Evolutionary conservation across 176 grass and related monocot species (phyloP).

Genomic region (Hordeum marinum): DNA sequence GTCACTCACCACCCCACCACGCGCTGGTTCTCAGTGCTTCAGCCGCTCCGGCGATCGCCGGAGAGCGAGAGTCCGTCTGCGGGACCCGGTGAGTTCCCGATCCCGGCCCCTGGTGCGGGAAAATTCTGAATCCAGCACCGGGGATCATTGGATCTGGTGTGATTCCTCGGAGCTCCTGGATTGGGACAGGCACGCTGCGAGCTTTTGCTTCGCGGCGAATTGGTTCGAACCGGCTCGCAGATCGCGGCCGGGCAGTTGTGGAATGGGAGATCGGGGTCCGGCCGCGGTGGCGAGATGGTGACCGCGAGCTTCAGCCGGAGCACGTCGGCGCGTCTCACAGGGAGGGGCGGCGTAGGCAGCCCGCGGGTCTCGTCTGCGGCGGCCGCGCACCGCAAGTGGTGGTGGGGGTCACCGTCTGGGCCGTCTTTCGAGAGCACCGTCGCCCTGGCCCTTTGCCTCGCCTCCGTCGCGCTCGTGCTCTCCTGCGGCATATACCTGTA

Average conservation of each 20-base stretch:
- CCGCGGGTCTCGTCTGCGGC: slow-evolving; percentile 35
- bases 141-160: not conserved
- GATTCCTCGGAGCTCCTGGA: not conserved
- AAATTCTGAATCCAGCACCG: not conserved
- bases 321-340: slow-evolving; percentile 51
- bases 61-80: not conserved
- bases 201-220: not conserved
- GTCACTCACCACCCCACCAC: not conserved
- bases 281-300: slow-evolving; percentile 39
- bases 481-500: slow-evolving; percentile 61
- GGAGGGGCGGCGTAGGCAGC: slow-evolving; percentile 52
- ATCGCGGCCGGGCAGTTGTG: not conserved
- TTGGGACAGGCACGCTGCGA: not conserved
- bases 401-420: slow-evolving; percentile 40
- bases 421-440: slow-evolving; percentile 45
- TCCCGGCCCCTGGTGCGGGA: not conserved
- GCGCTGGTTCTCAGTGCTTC: not conserved
- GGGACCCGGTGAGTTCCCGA: slow-evolving; percentile 21
- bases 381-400: slow-evolving; percentile 61
- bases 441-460: slow-evolving; percentile 53
- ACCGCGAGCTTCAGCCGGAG: slow-evolving; percentile 56
- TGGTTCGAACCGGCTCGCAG: not conserved
- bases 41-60: not conserved
- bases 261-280: slow-evolving; percentile 38
- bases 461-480: slow-evolving; percentile 41